Percentiles rank a stretch among this genome's conserved stretches.
These are phyloP conservation scores for Schwanniomyces sp. DNA, from an alignment of 805 yeast genomes.

Conservation along the genomic window DNA sequence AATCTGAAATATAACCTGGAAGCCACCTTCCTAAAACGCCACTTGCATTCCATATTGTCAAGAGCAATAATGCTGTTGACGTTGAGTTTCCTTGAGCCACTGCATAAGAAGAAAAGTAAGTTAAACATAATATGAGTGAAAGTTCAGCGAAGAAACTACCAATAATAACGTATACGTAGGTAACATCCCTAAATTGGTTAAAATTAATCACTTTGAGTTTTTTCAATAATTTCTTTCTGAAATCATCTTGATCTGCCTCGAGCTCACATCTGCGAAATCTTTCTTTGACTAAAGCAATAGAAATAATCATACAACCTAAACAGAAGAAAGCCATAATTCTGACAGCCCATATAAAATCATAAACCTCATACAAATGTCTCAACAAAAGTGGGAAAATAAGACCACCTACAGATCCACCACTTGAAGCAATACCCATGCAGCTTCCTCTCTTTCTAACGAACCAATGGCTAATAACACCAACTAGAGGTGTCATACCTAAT, in stretches of 20 bases:
- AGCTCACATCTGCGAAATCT: slow-evolving; percentile 14
- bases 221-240: slow-evolving; percentile 2
- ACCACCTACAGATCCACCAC: slow-evolving; percentile 72
- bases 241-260: background rate
- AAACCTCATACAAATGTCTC: slow-evolving; percentile 38
- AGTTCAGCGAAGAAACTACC: slow-evolving; percentile 34
- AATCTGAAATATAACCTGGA: slow-evolving; percentile 29
- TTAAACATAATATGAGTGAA: slow-evolving; percentile 25
- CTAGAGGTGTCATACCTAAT: slow-evolving; percentile 57
- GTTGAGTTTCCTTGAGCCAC: slow-evolving; percentile 30
- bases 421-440: slow-evolving; percentile 57
- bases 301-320: slow-evolving; percentile 21
- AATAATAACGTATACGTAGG: slow-evolving; percentile 22
- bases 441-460: slow-evolving; percentile 45
- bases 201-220: slow-evolving; percentile 6
- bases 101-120: slow-evolving; percentile 35
- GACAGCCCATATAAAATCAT: slow-evolving; percentile 65
- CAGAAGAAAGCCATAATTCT: slow-evolving; percentile 44
- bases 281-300: slow-evolving; percentile 27
- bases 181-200: slow-evolving; percentile 16
- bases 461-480: slow-evolving; percentile 68
- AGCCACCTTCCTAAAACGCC: slow-evolving; percentile 33
- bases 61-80: slow-evolving; percentile 23
- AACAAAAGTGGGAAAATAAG: slow-evolving; percentile 57
- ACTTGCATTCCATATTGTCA: slow-evolving; percentile 29